Evolutionary conservation across 2,329 filamentous ascomycete species (phyloP).

Genomic region (Cytospora piceae): DNA sequence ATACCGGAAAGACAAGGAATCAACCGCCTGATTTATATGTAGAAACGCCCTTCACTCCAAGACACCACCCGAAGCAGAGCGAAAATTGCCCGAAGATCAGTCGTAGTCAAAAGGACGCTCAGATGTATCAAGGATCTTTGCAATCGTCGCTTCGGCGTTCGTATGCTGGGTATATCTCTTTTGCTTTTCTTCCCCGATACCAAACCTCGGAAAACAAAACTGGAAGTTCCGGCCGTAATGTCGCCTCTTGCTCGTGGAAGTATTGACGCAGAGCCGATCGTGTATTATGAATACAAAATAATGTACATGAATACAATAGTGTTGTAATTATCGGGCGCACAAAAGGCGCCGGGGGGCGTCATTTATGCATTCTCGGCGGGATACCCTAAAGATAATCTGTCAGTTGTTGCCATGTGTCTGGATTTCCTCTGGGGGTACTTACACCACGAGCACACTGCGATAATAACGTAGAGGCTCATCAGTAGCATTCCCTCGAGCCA

Average conservation of each 20-base stretch:
- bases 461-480: slow-evolving; percentile 79
- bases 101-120: not conserved
- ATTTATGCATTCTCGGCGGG: slow-evolving; percentile 6
- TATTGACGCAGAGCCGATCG: not conserved
- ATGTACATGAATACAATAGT: not conserved
- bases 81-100: not conserved
- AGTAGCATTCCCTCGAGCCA: slow-evolving; percentile 79
- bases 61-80: not conserved
- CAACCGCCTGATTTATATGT: not conserved
- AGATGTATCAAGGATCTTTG: not conserved
- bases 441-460: slow-evolving; percentile 70
- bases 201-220: not conserved
- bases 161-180: not conserved
- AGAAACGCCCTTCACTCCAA: not conserved
- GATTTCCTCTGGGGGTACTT: slow-evolving; percentile 40
- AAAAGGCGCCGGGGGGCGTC: not conserved
- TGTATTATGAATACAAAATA: not conserved
- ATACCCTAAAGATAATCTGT: slow-evolving; percentile 14
- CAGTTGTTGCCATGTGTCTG: not conserved
- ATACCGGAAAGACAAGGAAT: not conserved
- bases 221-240: not conserved
- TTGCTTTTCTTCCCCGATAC: not conserved
- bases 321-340: not conserved
- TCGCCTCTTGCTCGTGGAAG: not conserved
- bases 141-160: not conserved